These are phyloP conservation scores for Halophytophthora batemanensis DNA, from an alignment of 352 stramenopile genomes.

Conservation along the genomic window DNA sequence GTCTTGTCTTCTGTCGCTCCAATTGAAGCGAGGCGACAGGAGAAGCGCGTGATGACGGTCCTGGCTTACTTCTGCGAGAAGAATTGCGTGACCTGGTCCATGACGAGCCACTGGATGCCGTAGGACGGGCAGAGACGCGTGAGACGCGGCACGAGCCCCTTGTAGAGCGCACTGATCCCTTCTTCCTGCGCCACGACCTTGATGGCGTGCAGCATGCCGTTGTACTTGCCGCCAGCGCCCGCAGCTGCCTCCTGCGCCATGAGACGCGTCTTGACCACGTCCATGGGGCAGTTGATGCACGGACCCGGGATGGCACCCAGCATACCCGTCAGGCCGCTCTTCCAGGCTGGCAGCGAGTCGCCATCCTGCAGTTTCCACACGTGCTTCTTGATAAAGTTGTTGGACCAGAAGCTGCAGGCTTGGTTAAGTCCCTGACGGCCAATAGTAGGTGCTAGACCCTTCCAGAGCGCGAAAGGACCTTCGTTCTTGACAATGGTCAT, in stretches of 20 bases:
- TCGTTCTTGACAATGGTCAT: conserved; percentile 93
- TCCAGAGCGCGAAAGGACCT: conserved; percentile 93
- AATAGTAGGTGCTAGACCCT: conserved; percentile 94
- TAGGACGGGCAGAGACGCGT: conserved; percentile 87
- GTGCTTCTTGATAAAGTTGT: conserved; percentile 92
- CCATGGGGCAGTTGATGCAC: conserved; percentile 88
- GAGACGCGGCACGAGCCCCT: conserved; percentile 95
- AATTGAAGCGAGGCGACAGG: no score
- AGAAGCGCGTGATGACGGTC: no score
- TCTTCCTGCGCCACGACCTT: conserved; percentile 94
- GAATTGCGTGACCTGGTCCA: conserved; percentile 78
- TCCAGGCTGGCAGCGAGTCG: conserved; percentile 89
- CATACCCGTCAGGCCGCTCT: conserved; percentile 94
- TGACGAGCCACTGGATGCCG: conserved; percentile 86
- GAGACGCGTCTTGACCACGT: conserved; percentile 97
- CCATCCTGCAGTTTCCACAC: conserved; percentile 84
- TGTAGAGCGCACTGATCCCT: conserved; percentile 93
- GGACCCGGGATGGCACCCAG: conserved; percentile 81
- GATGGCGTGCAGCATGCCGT: conserved; percentile 89
- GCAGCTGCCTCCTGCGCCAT: conserved; percentile 89
- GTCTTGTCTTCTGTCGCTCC: no score
- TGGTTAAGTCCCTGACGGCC: conserved; percentile 98
- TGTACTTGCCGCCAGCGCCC: conserved; percentile 93
- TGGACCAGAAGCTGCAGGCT: conserved; percentile 97
- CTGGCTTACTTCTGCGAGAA: conserved; percentile 51